Conservation (phyloP, 768 basidiomycete species). For the Punctularia strigosozonata region DNA sequence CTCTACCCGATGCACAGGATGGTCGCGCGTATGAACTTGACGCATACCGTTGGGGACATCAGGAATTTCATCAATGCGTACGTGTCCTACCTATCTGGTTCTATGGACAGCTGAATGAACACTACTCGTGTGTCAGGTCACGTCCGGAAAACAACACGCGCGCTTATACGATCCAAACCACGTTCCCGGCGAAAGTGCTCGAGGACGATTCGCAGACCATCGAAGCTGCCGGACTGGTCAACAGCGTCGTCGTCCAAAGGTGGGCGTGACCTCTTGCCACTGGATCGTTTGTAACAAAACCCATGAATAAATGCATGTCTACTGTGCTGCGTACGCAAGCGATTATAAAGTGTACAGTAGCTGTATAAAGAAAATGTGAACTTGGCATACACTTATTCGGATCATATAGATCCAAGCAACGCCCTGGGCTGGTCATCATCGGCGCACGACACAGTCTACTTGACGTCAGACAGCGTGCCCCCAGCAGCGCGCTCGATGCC, state of each 20-base stretch:
- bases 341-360: too few relatives aligned
- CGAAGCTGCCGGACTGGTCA: conserved; percentile 57
- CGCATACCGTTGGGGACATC: conserved; percentile 80
- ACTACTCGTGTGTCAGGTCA: conserved; percentile 33
- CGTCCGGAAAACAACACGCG: conserved; percentile 52
- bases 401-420: too few relatives aligned
- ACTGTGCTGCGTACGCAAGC: too few relatives aligned
- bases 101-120: neutral
- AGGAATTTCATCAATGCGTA: conserved; percentile 85
- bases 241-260: conserved; percentile 79
- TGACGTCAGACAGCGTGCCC: conserved; percentile 4
- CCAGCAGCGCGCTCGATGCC: conserved; percentile 10
- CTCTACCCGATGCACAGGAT: conserved; percentile 31
- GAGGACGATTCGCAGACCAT: conserved; percentile 58
- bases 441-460: too few relatives aligned
- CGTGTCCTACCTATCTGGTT: conserved; percentile 19
- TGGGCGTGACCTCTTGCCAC: too few relatives aligned
- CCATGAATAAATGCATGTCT: too few relatives aligned
- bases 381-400: too few relatives aligned
- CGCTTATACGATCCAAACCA: conserved; percentile 72
- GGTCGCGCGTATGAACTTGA: conserved; percentile 79
- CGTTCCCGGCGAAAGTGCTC: conserved; percentile 74
- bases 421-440: too few relatives aligned
- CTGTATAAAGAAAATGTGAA: too few relatives aligned
- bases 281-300: too few relatives aligned